phyloP scores from a whole-genome alignment of 2,329 filamentous ascomycete genomes.

The Penicillium sp. region DNA sequence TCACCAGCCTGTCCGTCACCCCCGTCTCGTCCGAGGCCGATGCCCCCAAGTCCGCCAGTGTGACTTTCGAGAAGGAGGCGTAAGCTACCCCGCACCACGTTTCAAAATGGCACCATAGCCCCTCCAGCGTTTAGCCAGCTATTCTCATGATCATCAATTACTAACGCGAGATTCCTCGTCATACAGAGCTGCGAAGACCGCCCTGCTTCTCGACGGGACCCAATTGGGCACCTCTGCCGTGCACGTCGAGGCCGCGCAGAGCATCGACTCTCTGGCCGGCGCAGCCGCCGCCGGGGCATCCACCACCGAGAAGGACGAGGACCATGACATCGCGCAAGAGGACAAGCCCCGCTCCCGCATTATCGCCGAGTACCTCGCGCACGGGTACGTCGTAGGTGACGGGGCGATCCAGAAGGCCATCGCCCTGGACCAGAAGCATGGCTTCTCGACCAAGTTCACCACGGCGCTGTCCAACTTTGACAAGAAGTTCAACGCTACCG shows the following conservation, averaged over 20 bases:
- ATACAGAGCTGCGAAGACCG: conserved; percentile 80
- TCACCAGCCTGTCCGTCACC: conserved; percentile 77
- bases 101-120: conserved; percentile 13
- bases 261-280: conserved; percentile 64
- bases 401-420: conserved; percentile 79
- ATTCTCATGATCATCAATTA: conserved; percentile 1
- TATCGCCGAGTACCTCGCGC: conserved; percentile 92
- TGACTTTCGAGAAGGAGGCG: conserved; percentile 95
- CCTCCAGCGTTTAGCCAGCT: conserved; percentile 4
- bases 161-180: not conserved
- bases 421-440: conserved; percentile 85
- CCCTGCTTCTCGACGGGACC: conserved; percentile 94
- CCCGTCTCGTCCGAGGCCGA: conserved; percentile 56
- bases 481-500: conserved; percentile 80
- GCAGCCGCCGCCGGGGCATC: conserved; percentile 58
- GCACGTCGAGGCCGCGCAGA: conserved; percentile 73
- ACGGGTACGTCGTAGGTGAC: conserved; percentile 84
- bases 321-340: conserved; percentile 81
- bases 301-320: conserved; percentile 55
- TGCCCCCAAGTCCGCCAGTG: conserved; percentile 78
- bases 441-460: conserved; percentile 79
- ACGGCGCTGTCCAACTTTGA: conserved; percentile 75
- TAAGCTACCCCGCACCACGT: conserved; percentile 40
- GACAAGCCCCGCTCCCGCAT: conserved; percentile 96
- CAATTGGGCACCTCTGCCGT: conserved; percentile 77